These are phyloP conservation scores for Penicillium sp. DNA, from an alignment of 2,329 filamentous ascomycete species.

Conservation along the genomic window DNA sequence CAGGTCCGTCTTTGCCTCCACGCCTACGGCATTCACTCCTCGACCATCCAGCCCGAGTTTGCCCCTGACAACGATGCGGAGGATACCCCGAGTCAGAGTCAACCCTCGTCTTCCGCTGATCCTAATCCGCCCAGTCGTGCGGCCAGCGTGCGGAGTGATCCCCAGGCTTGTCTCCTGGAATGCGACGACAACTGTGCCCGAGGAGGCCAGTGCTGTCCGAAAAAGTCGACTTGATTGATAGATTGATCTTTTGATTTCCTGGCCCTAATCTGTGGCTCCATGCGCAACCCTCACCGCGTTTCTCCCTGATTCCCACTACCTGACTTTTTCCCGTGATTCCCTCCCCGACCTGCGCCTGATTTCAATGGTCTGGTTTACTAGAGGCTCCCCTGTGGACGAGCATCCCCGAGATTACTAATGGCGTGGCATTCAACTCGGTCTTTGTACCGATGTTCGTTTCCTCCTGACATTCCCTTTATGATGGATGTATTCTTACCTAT, in stretches of 20 bases:
- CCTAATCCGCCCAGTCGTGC: slow-evolving; percentile 32
- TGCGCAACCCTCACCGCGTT: background rate
- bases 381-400: background rate
- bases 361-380: background rate
- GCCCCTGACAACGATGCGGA: slow-evolving; percentile 38
- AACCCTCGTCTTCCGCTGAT: slow-evolving; percentile 23
- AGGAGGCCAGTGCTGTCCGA: slow-evolving; percentile 44
- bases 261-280: slow-evolving; percentile 7
- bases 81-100: slow-evolving; percentile 21
- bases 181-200: slow-evolving; percentile 47
- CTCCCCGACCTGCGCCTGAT: background rate
- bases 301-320: background rate
- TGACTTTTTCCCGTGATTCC: background rate
- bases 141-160: slow-evolving; percentile 37
- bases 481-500: slow-evolving; percentile 18
- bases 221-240: slow-evolving; percentile 24
- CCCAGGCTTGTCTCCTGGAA: slow-evolving; percentile 46
- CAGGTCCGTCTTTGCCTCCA: slow-evolving; percentile 85
- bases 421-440: background rate
- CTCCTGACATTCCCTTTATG: slow-evolving; percentile 1
- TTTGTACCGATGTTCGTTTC: background rate
- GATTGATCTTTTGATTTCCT: slow-evolving; percentile 2
- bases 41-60: slow-evolving; percentile 94
- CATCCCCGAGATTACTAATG: background rate
- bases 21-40: slow-evolving; percentile 92